phyloP scores from a whole-genome alignment of 768 basidiomycete genomes.

The Boletus tylopilopsis region DNA sequence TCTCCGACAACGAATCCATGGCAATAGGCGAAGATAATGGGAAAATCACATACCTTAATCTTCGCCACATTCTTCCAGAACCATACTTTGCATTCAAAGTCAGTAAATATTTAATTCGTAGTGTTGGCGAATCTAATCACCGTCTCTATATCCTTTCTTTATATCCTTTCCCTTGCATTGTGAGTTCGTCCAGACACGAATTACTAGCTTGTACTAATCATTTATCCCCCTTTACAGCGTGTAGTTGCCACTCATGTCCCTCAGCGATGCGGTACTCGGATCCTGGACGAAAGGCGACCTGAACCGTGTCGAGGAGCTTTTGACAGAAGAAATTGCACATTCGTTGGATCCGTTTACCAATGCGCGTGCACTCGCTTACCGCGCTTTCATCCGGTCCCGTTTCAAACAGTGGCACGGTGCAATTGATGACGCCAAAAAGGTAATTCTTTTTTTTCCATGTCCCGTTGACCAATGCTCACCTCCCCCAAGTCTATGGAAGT shows the following conservation, averaged over 20 bases:
- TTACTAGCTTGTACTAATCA: not conserved
- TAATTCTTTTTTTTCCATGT: not conserved
- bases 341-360: not conserved
- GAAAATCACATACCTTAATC: not conserved
- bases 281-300: not conserved
- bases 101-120: not conserved
- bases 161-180: not conserved
- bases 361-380: not conserved
- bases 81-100: not conserved
- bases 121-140: not conserved
- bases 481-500: constrained; percentile 3
- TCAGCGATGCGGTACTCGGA: not conserved
- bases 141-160: too few relatives aligned
- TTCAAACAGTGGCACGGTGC: not conserved
- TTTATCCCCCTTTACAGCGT: not conserved
- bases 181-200: not conserved
- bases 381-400: not conserved
- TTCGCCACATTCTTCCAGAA: not conserved
- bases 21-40: not conserved
- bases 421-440: constrained; percentile 4
- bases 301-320: not conserved
- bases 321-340: constrained; percentile 1
- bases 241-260: not conserved
- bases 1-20: not conserved
- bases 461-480: not conserved